Conservation (phyloP, 2,329 filamentous ascomycete species). For the Thelonectria rubi region DNA sequence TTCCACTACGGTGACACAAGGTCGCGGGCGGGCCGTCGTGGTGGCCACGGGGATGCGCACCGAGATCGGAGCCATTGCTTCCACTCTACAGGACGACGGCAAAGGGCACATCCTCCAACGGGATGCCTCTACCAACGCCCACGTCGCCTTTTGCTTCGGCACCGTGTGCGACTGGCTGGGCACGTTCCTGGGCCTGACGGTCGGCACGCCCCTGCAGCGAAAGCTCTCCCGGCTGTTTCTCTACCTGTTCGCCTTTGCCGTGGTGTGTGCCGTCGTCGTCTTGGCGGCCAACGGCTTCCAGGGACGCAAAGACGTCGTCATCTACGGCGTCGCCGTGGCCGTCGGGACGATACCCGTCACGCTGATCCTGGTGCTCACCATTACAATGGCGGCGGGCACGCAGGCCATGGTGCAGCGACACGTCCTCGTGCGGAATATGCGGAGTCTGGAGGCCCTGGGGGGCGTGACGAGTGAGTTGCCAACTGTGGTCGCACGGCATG, state of each 20-base stretch:
- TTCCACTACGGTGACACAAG: constrained; percentile 69
- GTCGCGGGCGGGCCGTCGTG: constrained; percentile 67
- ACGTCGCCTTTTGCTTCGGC: constrained; percentile 23
- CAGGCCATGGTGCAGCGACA: constrained; percentile 62
- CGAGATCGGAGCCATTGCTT: constrained; percentile 70
- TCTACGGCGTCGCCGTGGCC: constrained; percentile 57
- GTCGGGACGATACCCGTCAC: constrained; percentile 62
- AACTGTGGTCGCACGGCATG: constrained; percentile 23
- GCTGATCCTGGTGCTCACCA: constrained; percentile 63
- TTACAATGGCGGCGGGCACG: constrained; percentile 65
- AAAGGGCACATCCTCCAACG: constrained; percentile 54
- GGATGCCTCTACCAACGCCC: constrained; percentile 16
- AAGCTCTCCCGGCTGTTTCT: constrained; percentile 76
- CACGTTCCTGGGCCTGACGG: constrained; percentile 71
- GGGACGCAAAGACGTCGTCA: constrained; percentile 67
- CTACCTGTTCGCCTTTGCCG: constrained; percentile 72
- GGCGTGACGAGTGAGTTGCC: constrained; percentile 55
- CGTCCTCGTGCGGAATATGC: constrained; percentile 62
- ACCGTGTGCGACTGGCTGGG: constrained; percentile 64
- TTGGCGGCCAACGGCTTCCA: constrained; percentile 69
- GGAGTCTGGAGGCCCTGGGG: constrained; percentile 65
- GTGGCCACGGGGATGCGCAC: constrained; percentile 69
- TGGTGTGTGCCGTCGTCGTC: constrained; percentile 75
- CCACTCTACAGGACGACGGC: constrained; percentile 53
- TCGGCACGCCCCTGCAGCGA: constrained; percentile 74